A percentile compares a stretch with the other conserved stretches of the same genome.
Conservation (phyloP, 495 filamentous ascomycete species). For the Halenospora varia region DNA sequence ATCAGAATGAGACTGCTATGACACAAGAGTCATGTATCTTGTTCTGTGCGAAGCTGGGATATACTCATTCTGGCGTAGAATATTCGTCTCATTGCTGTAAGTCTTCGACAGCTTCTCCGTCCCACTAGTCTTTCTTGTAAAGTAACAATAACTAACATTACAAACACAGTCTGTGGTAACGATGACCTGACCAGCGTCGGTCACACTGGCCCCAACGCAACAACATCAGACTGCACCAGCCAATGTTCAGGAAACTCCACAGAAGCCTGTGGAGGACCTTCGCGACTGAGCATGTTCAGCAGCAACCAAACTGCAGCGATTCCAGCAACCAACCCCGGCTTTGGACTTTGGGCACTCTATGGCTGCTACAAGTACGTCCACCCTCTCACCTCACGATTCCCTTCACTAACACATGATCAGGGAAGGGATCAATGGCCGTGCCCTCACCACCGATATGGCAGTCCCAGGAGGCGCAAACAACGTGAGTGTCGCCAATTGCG, state of each 20-base stretch:
- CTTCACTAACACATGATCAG: constrained; percentile 2
- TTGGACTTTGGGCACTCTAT: constrained; percentile 3
- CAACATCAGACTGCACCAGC: constrained; percentile 20
- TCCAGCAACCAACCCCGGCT: constrained; percentile 10
- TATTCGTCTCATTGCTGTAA: constrained; percentile 25
- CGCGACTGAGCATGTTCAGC: constrained; percentile 28
- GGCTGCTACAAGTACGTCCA: constrained; percentile 32
- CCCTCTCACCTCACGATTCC: constrained; percentile 22
- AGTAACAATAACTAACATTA: no score
- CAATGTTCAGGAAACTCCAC: constrained; percentile 20
- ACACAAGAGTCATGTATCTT: constrained; percentile 37
- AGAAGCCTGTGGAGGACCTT: constrained; percentile 25
- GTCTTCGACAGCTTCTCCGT: no score
- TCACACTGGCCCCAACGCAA: no score
- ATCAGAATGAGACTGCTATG: constrained; percentile 26
- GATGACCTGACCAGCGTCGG: no score
- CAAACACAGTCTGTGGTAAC: no score
- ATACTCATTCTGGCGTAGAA: constrained; percentile 36
- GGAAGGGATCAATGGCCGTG: constrained; percentile 14
- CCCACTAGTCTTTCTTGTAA: no score
- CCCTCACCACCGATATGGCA: constrained; percentile 6
- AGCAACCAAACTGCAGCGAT: constrained; percentile 8
- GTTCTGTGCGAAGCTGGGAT: constrained; percentile 31
- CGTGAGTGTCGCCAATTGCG: constrained; percentile 35
- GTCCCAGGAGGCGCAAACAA: constrained; percentile 14